Conservation (phyloP, 2,329 filamentous ascomycete species). For the Trichoderma sp. region DNA sequence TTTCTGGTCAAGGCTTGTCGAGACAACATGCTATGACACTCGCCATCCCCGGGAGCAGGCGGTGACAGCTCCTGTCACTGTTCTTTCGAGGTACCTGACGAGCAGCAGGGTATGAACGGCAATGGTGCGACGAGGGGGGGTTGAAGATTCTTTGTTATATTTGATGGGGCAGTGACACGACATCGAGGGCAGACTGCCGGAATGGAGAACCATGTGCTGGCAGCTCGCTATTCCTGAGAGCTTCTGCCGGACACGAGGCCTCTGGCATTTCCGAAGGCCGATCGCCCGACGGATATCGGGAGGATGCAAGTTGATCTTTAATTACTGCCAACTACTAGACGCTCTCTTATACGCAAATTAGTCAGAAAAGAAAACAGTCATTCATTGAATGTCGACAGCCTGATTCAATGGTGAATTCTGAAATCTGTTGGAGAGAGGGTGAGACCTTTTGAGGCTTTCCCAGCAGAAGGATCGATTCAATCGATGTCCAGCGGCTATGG, state of each 20-base stretch:
- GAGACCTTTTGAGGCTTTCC: not conserved
- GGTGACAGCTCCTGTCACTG: not conserved
- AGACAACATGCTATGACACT: slow-evolving; percentile 9
- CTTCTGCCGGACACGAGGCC: not conserved
- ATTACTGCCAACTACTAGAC: slow-evolving; percentile 34
- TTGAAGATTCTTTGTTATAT: not conserved
- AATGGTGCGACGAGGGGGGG: not conserved
- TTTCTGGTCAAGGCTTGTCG: slow-evolving; percentile 10
- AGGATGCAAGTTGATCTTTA: slow-evolving; percentile 26
- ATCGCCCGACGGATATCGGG: not conserved
- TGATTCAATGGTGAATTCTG: not conserved
- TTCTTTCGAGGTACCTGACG: not conserved
- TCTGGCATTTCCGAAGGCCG: not conserved
- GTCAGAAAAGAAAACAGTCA: slow-evolving; percentile 32
- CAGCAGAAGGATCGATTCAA: no score
- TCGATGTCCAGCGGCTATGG: not conserved
- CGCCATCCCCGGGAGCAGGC: not conserved
- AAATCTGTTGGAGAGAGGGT: not conserved
- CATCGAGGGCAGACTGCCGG: not conserved
- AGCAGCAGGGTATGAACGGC: slow-evolving; percentile 1
- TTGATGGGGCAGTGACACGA: not conserved
- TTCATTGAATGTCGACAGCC: slow-evolving; percentile 31
- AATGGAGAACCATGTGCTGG: not conserved
- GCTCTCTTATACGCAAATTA: slow-evolving; percentile 32
- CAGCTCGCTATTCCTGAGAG: slow-evolving; percentile 3